A percentile compares a stretch with the other conserved stretches of the same genome.
These are phyloP conservation scores for Neurospora sp. DNA, from an alignment of 495 filamentous ascomycete genomes.

Conservation along the genomic window DNA sequence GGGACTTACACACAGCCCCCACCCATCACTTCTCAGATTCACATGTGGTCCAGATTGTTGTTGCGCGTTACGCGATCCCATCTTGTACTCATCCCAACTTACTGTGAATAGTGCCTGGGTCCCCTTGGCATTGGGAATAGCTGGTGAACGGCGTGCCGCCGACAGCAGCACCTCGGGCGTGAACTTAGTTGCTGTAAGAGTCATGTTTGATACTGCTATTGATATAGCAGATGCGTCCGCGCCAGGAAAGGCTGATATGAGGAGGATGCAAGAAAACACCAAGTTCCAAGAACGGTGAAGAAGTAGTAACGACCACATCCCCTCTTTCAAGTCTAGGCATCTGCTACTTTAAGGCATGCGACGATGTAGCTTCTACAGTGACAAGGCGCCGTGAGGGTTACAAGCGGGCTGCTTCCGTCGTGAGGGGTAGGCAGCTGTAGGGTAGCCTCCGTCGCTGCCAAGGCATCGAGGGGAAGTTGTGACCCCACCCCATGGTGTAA, in stretches of 20 bases:
- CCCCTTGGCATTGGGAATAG: slow-evolving; percentile 62
- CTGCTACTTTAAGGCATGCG: not conserved
- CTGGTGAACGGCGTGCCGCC: slow-evolving; percentile 70
- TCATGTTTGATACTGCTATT: slow-evolving; percentile 35
- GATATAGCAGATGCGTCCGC: not conserved
- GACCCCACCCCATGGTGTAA: not conserved
- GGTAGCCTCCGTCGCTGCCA: not conserved
- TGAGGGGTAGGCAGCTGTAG: not conserved
- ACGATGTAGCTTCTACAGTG: not conserved
- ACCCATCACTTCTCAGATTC: not conserved
- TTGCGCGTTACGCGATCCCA: not conserved
- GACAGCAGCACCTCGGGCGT: slow-evolving; percentile 75
- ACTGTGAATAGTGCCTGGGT: slow-evolving; percentile 60
- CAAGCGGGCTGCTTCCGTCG: not conserved
- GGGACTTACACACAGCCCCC: not conserved
- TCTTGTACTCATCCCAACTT: slow-evolving; percentile 1
- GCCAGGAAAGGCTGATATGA: slow-evolving; percentile 1
- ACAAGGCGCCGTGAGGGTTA: not conserved
- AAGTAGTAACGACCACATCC: not conserved
- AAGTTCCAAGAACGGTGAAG: not conserved
- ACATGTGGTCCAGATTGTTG: not conserved
- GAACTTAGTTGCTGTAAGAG: slow-evolving; percentile 57
- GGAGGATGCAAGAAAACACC: not conserved
- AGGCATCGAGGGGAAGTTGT: not conserved
- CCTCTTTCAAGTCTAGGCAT: not conserved